Percentiles rank a stretch among this genome's conserved stretches.
Evolutionary conservation across 129 eudicot species (phyloP).

Genomic region (Arctium minus): DNA sequence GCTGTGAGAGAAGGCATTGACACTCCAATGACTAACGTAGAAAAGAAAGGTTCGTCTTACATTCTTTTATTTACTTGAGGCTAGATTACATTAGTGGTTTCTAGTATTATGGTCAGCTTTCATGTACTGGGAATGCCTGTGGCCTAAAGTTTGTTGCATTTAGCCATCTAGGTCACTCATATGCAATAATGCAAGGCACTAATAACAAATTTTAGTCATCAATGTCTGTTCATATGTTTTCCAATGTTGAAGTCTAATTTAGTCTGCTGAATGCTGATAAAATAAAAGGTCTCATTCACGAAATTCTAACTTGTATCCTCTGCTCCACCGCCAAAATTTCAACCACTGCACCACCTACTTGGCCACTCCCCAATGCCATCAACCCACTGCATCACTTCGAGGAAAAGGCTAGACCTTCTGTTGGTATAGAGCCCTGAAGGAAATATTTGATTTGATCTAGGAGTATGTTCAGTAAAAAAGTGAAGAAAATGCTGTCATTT

Average conservation of each 20-base stretch:
- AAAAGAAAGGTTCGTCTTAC: constrained; percentile 32
- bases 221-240: too few relatives aligned
- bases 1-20: constrained; percentile 15
- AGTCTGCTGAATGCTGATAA: background rate
- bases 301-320: background rate
- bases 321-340: background rate
- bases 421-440: too few relatives aligned
- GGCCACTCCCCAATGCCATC: too few relatives aligned
- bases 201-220: too few relatives aligned
- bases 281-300: background rate
- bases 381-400: too few relatives aligned
- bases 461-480: too few relatives aligned
- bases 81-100: constrained; percentile 1
- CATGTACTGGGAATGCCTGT: background rate
- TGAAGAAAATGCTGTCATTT: too few relatives aligned
- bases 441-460: too few relatives aligned
- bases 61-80: background rate
- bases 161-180: background rate
- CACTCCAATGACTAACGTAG: constrained; percentile 6
- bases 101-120: background rate
- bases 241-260: too few relatives aligned
- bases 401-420: too few relatives aligned
- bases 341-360: too few relatives aligned
- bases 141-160: background rate
- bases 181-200: background rate